These are phyloP conservation scores for Paramecium sexaurelia DNA, from an alignment of 73 alveolate genomes.

Conservation along the genomic window DNA sequence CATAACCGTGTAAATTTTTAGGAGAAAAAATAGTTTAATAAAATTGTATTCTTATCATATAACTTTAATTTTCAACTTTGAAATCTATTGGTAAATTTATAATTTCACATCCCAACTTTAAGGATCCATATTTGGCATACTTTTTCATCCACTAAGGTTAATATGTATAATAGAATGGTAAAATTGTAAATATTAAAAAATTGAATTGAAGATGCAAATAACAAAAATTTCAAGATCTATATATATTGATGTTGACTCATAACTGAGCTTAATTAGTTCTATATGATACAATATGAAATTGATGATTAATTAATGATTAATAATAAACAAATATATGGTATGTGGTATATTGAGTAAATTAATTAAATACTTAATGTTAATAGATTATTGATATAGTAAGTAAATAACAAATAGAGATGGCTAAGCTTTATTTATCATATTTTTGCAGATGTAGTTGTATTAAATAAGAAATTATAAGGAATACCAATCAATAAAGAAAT, in stretches of 20 bases:
- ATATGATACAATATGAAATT: slow-evolving; percentile 16
- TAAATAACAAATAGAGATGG: slow-evolving; percentile 50
- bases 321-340: slow-evolving; percentile 25
- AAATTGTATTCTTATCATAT: too few relatives aligned
- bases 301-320: not conserved
- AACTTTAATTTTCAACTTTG: slow-evolving; percentile 34
- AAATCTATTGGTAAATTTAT: not conserved
- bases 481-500: slow-evolving; percentile 7
- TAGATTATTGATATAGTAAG: slow-evolving; percentile 23
- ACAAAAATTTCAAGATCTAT: too few relatives aligned
- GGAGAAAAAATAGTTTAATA: too few relatives aligned
- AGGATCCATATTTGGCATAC: not conserved
- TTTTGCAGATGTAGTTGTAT: not conserved
- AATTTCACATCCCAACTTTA: not conserved
- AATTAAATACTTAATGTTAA: not conserved
- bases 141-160: not conserved
- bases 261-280: slow-evolving; percentile 39
- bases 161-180: not conserved
- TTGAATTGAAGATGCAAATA: too few relatives aligned
- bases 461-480: not conserved
- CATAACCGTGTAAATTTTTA: too few relatives aligned
- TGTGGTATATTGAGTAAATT: too few relatives aligned
- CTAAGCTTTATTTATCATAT: slow-evolving; percentile 38
- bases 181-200: not conserved
- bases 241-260: slow-evolving; percentile 48